Conservation (phyloP, 106 monocot genomes). For the Dioscorea dumetorum region DNA sequence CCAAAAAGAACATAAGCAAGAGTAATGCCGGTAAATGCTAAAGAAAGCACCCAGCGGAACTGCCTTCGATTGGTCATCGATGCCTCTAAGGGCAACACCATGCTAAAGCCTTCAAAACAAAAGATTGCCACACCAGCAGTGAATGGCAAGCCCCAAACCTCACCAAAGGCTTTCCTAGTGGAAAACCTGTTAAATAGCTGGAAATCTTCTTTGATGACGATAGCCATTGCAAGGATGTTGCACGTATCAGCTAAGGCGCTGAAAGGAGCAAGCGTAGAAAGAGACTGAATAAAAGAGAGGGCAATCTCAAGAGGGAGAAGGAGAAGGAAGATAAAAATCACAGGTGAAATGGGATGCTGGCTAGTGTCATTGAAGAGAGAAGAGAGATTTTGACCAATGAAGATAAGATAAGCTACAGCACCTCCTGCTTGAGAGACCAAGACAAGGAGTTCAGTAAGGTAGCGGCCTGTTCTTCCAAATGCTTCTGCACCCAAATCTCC, state of each 20-base stretch:
- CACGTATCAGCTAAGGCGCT: slow-evolving; percentile 85
- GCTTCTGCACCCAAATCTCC: slow-evolving; percentile 79
- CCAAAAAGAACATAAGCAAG: slow-evolving; percentile 61
- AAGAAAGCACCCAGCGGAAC: slow-evolving; percentile 61
- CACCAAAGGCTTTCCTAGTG: slow-evolving; percentile 57
- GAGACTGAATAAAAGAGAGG: slow-evolving; percentile 74
- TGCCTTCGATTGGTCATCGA: slow-evolving; percentile 70
- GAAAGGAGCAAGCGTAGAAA: slow-evolving; percentile 74
- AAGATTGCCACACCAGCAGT: slow-evolving; percentile 78
- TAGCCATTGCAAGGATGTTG: slow-evolving; percentile 88
- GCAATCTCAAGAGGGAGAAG: slow-evolving; percentile 67
- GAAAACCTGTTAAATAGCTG: slow-evolving; percentile 35
- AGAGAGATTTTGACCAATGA: slow-evolving; percentile 87
- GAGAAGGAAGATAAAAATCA: slow-evolving; percentile 56
- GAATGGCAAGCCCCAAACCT: slow-evolving; percentile 67
- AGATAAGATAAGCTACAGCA: slow-evolving; percentile 80
- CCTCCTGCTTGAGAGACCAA: slow-evolving; percentile 77
- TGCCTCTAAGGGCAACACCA: slow-evolving; percentile 77
- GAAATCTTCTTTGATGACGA: slow-evolving; percentile 82
- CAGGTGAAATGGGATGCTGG: slow-evolving; percentile 23
- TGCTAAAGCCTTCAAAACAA: slow-evolving; percentile 93
- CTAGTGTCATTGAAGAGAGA: slow-evolving; percentile 31
- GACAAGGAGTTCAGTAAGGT: slow-evolving; percentile 69
- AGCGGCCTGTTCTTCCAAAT: slow-evolving; percentile 58
- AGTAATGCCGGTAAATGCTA: slow-evolving; percentile 63